Percentiles rank a stretch among this genome's conserved stretches.
Evolutionary conservation across 306 rosid species (phyloP).

Genomic region (Lathyrus sativus): DNA sequence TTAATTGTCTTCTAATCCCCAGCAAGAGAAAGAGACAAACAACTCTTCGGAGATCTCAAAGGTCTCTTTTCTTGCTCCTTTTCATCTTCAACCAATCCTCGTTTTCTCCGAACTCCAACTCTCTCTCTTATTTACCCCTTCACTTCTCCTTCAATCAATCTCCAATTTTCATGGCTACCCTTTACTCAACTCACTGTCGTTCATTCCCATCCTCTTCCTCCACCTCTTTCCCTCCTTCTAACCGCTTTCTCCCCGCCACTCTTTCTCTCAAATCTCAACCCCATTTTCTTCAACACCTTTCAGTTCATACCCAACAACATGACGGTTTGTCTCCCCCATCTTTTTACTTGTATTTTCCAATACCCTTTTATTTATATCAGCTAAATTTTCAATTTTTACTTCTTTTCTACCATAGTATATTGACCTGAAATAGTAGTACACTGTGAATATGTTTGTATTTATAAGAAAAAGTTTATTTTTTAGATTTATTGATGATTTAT

Average conservation of each 20-base stretch:
- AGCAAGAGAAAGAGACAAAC: slow-evolving; percentile 37
- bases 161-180: slow-evolving; percentile 51
- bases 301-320: slow-evolving; percentile 45
- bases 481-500: too few species aligned
- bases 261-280: slow-evolving; percentile 54
- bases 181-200: slow-evolving; percentile 55
- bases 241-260: slow-evolving; percentile 45
- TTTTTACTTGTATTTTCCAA: neutral
- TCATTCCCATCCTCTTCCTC: slow-evolving; percentile 34
- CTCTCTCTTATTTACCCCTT: slow-evolving; percentile 28
- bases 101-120: slow-evolving; percentile 48
- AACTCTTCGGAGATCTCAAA: slow-evolving; percentile 86
- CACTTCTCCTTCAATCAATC: neutral
- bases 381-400: neutral
- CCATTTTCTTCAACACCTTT: slow-evolving; percentile 42
- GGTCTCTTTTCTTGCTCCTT: slow-evolving; percentile 38
- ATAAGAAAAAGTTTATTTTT: too few species aligned
- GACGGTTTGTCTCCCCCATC: slow-evolving; percentile 50
- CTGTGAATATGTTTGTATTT: neutral
- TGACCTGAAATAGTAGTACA: slow-evolving; percentile 1
- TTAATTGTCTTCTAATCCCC: slow-evolving; percentile 27
- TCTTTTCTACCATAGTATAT: neutral
- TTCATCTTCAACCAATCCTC: slow-evolving; percentile 36
- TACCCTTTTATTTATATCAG: slow-evolving; percentile 17
- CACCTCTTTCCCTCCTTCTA: slow-evolving; percentile 22